phyloP scores from a whole-genome alignment of 139 green algal genomes.

The Chlamydomonas sp. region DNA sequence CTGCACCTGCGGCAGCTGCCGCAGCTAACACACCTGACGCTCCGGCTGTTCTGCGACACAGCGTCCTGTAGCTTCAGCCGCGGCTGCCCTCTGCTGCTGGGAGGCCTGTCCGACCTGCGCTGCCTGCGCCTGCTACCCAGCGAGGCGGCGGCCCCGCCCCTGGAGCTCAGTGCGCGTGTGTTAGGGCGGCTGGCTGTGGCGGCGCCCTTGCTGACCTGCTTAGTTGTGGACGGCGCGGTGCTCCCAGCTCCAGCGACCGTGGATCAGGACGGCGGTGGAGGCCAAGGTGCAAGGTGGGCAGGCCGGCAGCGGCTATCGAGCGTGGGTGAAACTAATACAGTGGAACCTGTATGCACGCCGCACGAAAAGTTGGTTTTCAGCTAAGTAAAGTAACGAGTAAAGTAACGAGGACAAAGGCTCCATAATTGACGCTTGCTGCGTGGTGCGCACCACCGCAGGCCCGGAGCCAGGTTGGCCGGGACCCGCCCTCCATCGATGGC shows the following conservation, averaged over 20 bases:
- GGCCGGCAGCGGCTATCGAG: neutral
- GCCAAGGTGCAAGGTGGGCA: neutral
- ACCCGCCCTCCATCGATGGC: no score
- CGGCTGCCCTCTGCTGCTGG: neutral
- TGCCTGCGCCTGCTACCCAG: slow-evolving; percentile 12
- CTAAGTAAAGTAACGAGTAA: no score
- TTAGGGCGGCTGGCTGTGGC: neutral
- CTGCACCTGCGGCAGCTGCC: slow-evolving; percentile 2
- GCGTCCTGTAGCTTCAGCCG: slow-evolving; percentile 12
- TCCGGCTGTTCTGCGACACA: neutral
- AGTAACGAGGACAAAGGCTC: no score
- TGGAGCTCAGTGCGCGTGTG: neutral
- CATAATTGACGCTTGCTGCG: no score
- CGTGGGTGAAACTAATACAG: no score
- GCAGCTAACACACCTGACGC: neutral
- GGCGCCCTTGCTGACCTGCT: neutral
- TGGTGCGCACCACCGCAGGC: no score
- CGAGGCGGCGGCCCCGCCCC: slow-evolving; percentile 8
- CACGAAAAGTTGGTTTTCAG: no score
- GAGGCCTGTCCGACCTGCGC: neutral
- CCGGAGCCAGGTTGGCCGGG: no score
- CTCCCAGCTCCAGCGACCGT: neutral
- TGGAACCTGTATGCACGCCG: no score
- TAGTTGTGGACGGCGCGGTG: slow-evolving; percentile 12
- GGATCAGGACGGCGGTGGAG: neutral